These are phyloP conservation scores for Penicillium ochrochloron DNA, from an alignment of 495 filamentous ascomycete genomes.

Conservation along the genomic window DNA sequence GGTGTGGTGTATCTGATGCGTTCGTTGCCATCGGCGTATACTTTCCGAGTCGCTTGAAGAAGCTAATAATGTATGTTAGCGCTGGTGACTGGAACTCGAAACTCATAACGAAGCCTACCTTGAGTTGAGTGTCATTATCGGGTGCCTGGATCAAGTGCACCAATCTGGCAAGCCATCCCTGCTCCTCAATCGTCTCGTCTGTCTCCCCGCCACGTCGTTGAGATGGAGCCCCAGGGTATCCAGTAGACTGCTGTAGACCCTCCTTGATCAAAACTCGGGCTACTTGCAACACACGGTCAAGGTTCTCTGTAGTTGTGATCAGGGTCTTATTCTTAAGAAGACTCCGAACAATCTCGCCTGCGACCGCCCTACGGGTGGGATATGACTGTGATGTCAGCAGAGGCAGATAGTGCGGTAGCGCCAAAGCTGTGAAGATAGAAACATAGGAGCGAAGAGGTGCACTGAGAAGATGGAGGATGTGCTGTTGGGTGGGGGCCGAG, in stretches of 20 bases:
- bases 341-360: constrained; percentile 79
- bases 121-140: constrained; percentile 92
- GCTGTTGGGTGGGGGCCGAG: constrained; percentile 82
- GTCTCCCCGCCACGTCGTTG: constrained; percentile 73
- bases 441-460: constrained; percentile 87
- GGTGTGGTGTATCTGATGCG: constrained; percentile 94
- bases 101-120: constrained; percentile 46
- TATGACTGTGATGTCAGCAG: constrained; percentile 93
- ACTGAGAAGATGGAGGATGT: constrained; percentile 83
- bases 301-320: constrained; percentile 74
- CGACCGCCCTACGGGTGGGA: constrained; percentile 85
- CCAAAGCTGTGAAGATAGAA: constrained; percentile 90
- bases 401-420: constrained; percentile 88
- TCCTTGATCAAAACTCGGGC: constrained; percentile 91
- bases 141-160: constrained; percentile 83
- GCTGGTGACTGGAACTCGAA: background rate
- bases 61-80: constrained; percentile 56
- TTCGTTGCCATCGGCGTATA: constrained; percentile 91
- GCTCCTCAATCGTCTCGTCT: constrained; percentile 95
- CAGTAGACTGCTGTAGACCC: constrained; percentile 79
- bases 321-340: constrained; percentile 78
- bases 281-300: constrained; percentile 88
- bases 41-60: constrained; percentile 85
- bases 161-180: constrained; percentile 92
- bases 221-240: constrained; percentile 77